Evolutionary conservation across 441 rosid genomes (phyloP).

Genomic region (Mallotus repandus): DNA sequence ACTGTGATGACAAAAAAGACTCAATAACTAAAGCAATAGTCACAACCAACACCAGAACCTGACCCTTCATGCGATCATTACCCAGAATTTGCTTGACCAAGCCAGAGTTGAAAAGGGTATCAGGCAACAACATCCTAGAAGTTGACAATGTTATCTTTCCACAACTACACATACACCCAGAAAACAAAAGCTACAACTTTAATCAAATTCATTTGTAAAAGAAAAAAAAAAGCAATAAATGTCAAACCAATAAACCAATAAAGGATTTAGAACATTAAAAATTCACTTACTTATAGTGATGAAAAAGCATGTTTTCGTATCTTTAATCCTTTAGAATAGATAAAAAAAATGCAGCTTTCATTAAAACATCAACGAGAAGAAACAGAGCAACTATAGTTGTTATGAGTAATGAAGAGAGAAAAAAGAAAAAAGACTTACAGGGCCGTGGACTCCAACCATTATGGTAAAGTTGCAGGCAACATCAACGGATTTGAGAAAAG

Average conservation of each 20-base stretch:
- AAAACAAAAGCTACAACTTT: background rate
- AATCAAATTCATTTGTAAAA: background rate
- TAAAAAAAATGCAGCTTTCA: background rate
- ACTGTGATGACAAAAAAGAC: slow-evolving; percentile 56
- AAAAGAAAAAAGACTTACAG: slow-evolving; percentile 43
- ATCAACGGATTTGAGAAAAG: slow-evolving; percentile 46
- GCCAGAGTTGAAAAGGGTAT: slow-evolving; percentile 36
- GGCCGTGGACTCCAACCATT: slow-evolving; percentile 83
- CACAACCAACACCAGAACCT: slow-evolving; percentile 46
- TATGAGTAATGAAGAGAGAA: background rate
- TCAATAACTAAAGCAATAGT: slow-evolving; percentile 88
- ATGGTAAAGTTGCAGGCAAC: slow-evolving; percentile 56
- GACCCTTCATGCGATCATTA: slow-evolving; percentile 24
- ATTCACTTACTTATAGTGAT: too few species aligned
- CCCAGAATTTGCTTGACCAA: slow-evolving; percentile 37
- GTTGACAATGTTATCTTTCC: slow-evolving; percentile 83
- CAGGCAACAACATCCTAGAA: slow-evolving; percentile 78
- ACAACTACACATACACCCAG: slow-evolving; percentile 45
- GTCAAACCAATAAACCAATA: background rate
- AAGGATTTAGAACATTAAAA: background rate
- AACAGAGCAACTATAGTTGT: background rate
- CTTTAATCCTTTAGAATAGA: slow-evolving; percentile 68
- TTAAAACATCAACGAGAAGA: background rate
- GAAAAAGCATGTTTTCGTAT: slow-evolving; percentile 92
- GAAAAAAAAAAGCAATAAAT: background rate